Percentiles rank a stretch among this genome's conserved stretches.
Evolutionary conservation across 805 yeast genomes (phyloP).

Genomic region (Metschnikowia vanudenii): DNA sequence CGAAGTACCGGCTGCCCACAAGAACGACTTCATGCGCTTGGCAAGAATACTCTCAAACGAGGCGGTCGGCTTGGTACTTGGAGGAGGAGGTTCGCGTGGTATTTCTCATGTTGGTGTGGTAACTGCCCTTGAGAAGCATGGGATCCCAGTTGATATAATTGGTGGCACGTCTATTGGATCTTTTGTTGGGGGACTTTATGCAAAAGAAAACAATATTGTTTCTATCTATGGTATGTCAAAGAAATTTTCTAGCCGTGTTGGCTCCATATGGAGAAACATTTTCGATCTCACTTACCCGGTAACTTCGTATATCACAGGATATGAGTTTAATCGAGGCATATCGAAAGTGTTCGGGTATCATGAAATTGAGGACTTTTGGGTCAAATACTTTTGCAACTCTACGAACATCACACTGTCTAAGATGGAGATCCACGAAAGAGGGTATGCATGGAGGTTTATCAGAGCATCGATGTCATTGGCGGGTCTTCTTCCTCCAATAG

Average conservation of each 20-base stretch:
- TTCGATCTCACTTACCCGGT: conserved; percentile 90
- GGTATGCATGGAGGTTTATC: conserved; percentile 93
- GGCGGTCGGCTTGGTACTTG: conserved; percentile 90
- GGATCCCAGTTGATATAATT: conserved; percentile 88
- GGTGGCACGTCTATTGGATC: conserved; percentile 98
- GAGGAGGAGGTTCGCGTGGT: conserved; percentile 98
- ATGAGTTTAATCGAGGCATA: conserved; percentile 94
- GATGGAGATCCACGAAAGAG: conserved; percentile 91
- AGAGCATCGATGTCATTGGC: conserved; percentile 97
- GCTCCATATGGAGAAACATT: conserved; percentile 81
- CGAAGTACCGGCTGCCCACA: conserved; percentile 19
- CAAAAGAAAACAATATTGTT: conserved; percentile 86
- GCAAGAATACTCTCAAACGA: conserved; percentile 90
- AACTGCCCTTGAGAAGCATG: conserved; percentile 86
- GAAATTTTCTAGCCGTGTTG: conserved; percentile 76
- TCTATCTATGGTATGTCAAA: conserved; percentile 89
- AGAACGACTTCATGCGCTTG: conserved; percentile 79
- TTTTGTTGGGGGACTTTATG: conserved; percentile 92
- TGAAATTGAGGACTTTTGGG: conserved; percentile 95
- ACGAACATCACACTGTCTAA: conserved; percentile 93
- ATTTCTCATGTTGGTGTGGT: conserved; percentile 88
- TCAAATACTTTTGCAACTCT: conserved; percentile 82
- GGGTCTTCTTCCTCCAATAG: conserved; percentile 84
- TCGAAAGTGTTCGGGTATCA: conserved; percentile 94
- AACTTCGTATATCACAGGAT: conserved; percentile 94